A percentile compares a stretch with the other conserved stretches of the same genome.
phyloP scores from a whole-genome alignment of 805 yeast genomes.

The Brettanomyces anomalus region DNA sequence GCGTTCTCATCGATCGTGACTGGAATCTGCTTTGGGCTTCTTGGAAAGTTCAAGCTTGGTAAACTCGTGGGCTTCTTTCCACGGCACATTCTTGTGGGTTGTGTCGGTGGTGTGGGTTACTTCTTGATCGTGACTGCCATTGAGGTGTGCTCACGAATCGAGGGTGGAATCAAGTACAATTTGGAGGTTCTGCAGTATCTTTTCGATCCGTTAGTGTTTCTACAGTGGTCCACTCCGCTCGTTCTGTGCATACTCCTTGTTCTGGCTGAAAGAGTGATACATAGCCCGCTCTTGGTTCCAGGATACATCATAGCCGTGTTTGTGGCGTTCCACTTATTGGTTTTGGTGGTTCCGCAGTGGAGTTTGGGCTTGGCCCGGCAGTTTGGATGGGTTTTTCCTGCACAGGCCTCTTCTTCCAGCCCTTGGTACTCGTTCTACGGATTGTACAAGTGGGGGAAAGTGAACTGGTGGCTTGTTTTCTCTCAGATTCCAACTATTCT shows the following conservation, averaged over 20 bases:
- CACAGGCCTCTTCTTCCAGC: conserved; percentile 45
- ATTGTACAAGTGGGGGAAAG: conserved; percentile 57
- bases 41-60: conserved; percentile 79
- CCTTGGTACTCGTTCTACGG: conserved; percentile 90
- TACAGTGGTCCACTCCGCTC: conserved; percentile 68
- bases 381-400: conserved; percentile 76
- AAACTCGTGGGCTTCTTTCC: conserved; percentile 92
- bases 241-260: conserved; percentile 52
- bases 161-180: conserved; percentile 63
- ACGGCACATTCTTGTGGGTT: conserved; percentile 89
- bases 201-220: conserved; percentile 34
- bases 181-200: conserved; percentile 43
- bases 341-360: conserved; percentile 59
- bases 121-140: conserved; percentile 84
- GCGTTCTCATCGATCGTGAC: conserved; percentile 80
- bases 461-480: conserved; percentile 65
- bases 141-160: conserved; percentile 79
- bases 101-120: conserved; percentile 98
- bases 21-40: conserved; percentile 64
- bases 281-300: conserved; percentile 70
- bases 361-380: conserved; percentile 52
- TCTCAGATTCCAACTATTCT: conserved; percentile 85
- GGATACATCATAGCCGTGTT: conserved; percentile 69
- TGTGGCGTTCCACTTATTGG: conserved; percentile 55
- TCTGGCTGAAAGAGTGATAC: conserved; percentile 47